These are phyloP conservation scores for Lachancea cidri DNA, from an alignment of 805 yeast species.

Conservation along the genomic window DNA sequence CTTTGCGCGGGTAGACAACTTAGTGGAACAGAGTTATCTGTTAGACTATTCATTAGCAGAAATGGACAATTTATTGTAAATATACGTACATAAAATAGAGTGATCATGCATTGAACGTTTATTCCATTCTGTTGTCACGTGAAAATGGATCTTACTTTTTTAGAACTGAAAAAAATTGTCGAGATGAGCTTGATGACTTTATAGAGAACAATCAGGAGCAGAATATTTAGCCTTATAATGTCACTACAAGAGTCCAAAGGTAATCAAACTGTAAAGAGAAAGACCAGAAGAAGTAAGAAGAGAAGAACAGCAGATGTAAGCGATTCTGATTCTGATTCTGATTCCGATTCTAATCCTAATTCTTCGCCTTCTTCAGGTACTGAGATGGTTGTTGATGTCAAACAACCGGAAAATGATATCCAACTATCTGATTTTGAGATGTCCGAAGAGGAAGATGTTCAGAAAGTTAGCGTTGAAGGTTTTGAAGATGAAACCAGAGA, in stretches of 20 bases:
- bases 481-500: constrained; percentile 19
- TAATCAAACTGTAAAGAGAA: constrained; percentile 19
- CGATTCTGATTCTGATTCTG: constrained; percentile 29
- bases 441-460: constrained; percentile 12
- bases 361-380: constrained; percentile 32
- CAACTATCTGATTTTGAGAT: constrained; percentile 34
- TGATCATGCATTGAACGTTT: too few relatives aligned
- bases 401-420: constrained; percentile 11
- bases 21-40: constrained; percentile 80
- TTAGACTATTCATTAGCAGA: constrained; percentile 80
- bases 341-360: too few relatives aligned
- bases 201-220: too few relatives aligned
- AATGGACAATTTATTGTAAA: constrained; percentile 47
- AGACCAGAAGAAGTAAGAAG: constrained; percentile 62
- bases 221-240: too few relatives aligned
- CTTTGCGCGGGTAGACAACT: constrained; percentile 63
- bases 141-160: not conserved
- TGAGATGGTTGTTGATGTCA: constrained; percentile 15
- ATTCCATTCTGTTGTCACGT: too few relatives aligned
- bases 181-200: not conserved
- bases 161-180: not conserved
- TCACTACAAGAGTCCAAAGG: constrained; percentile 19
- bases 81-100: not conserved
- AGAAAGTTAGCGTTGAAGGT: constrained; percentile 11
- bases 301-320: constrained; percentile 79